A percentile compares a stretch with the other conserved stretches of the same genome.
phyloP scores from a whole-genome alignment of 306 rosid species.

The Erythrophleum fordii region DNA sequence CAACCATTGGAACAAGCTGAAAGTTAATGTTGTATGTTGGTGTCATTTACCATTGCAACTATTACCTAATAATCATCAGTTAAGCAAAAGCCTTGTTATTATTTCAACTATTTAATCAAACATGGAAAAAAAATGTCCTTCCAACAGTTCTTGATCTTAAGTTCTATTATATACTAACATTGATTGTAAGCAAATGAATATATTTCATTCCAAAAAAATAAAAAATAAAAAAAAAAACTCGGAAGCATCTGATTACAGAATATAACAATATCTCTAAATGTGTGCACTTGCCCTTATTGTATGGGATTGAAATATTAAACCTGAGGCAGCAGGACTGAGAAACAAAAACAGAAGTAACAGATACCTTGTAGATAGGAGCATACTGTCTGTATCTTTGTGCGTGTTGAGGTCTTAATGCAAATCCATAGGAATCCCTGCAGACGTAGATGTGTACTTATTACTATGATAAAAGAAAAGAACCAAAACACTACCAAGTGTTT shows the following conservation, averaged over 20 bases:
- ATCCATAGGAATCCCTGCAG: conserved; percentile 87
- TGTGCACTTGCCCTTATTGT: neutral
- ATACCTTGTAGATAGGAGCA: conserved; percentile 77
- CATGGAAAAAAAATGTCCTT: neutral
- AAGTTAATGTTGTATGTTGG: neutral
- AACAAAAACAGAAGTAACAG: conserved; percentile 20
- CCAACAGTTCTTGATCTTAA: neutral
- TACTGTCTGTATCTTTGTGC: conserved; percentile 75
- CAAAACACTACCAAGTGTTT: conserved; percentile 14
- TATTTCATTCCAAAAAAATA: neutral
- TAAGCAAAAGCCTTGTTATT: neutral
- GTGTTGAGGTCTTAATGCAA: conserved; percentile 94
- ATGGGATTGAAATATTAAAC: conserved; percentile 34
- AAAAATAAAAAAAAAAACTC: neutral
- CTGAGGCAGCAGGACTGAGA: conserved; percentile 18
- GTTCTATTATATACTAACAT: conserved; percentile 1
- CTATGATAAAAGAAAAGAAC: neutral
- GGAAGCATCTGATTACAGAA: neutral
- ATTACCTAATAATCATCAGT: conserved; percentile 21
- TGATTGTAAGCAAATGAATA: neutral
- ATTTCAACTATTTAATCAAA: neutral
- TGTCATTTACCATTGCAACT: conserved; percentile 16
- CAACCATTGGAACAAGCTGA: conserved; percentile 3
- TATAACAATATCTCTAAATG: neutral
- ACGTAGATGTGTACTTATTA: conserved; percentile 9